Conservation (phyloP, 768 basidiomycete species). For the Rhodosporidiobolus sp. region DNA sequence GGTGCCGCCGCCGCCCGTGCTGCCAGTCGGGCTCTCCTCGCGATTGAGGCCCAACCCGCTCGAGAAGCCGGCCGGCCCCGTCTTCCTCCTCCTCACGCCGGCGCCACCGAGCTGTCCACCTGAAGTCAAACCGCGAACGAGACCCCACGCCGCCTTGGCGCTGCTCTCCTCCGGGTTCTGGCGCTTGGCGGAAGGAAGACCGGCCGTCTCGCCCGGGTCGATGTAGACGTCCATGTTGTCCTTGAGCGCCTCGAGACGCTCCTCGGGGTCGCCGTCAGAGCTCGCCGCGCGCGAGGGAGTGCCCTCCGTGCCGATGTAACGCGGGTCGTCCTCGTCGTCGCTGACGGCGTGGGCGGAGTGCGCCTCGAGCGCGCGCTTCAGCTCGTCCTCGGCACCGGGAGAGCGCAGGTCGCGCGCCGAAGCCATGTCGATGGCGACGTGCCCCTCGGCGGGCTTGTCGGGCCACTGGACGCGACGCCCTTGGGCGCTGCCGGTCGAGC, state of each 20-base stretch:
- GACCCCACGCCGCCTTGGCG: slow-evolving; percentile 39
- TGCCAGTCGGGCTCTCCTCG: background rate
- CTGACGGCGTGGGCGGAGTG: slow-evolving; percentile 9
- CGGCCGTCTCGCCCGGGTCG: slow-evolving; percentile 63
- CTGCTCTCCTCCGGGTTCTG: slow-evolving; percentile 27
- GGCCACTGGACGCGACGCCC: slow-evolving; percentile 34
- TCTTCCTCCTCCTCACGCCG: slow-evolving; percentile 13
- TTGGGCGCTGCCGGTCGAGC: background rate
- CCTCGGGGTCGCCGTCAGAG: slow-evolving; percentile 35
- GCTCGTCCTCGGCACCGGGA: slow-evolving; percentile 28
- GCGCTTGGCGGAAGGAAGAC: slow-evolving; percentile 56
- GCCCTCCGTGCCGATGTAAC: slow-evolving; percentile 13
- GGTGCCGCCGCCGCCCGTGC: too few relatives aligned
- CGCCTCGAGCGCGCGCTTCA: slow-evolving; percentile 30
- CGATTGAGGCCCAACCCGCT: slow-evolving; percentile 17
- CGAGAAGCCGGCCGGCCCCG: slow-evolving; percentile 23
- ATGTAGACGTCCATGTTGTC: slow-evolving; percentile 53
- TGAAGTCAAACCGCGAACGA: slow-evolving; percentile 21
- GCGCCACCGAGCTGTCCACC: background rate
- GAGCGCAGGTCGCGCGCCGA: slow-evolving; percentile 20
- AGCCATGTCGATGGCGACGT: slow-evolving; percentile 30
- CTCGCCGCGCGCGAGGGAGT: slow-evolving; percentile 27
- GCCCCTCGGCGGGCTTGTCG: slow-evolving; percentile 3
- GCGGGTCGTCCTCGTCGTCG: slow-evolving; percentile 2
- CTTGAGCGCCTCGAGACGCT: slow-evolving; percentile 28